Evolutionary conservation across 2,329 filamentous ascomycete species (phyloP), one percentile per base, ranked within the genome.

Genomic region (Alternaria gansuensis): DNA sequence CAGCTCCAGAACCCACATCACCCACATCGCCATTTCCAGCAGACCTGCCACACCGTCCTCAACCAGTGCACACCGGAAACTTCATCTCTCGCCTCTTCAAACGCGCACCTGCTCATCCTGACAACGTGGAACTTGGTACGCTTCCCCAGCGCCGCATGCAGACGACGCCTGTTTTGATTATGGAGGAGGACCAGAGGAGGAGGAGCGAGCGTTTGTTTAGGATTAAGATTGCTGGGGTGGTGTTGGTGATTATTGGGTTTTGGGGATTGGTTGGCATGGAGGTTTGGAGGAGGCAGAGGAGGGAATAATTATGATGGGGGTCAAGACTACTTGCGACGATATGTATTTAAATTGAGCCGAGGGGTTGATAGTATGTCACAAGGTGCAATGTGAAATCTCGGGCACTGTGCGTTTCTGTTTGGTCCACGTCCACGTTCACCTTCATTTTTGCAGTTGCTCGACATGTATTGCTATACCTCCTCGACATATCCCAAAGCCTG

Each of bases 401-500:
- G 17, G 17, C 17, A 17, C 17, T 17, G 17, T 17, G 17, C 17
- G 17, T 17, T 17, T 17, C 17, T 17, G 17, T 17, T 17, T 17
- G 17, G 17, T 17, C 17, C 17, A 17, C 17, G 17, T 17, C 17
- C 17, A 17, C 31, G 11, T 34, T 34, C 31, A 34, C 11, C 14
- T 34, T 34, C 31, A 14, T 14, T 34, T 14, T 34, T 17, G 17
- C 17, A 41, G 23, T n/a, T 21, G 4, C 6, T 36, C n/a, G 10
- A 13, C 29, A 17, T 17, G 17, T 43, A 54, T 23, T 46, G 29
- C 17, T 51, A 33, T 17, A 13, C 23, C 40, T 67, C 85, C 33
- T 87, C 82, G 10, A 97, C 89, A 72, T 85, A 88, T 1, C 94
- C 95, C 59, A 99, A 77, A 7, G 90, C 88, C 80, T 99, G 85